Evolutionary conservation across 192 early-diverging fungal genomes (phyloP), one percentile per base, ranked within the genome.

Genomic region (Umbelopsis ramanniana): DNA sequence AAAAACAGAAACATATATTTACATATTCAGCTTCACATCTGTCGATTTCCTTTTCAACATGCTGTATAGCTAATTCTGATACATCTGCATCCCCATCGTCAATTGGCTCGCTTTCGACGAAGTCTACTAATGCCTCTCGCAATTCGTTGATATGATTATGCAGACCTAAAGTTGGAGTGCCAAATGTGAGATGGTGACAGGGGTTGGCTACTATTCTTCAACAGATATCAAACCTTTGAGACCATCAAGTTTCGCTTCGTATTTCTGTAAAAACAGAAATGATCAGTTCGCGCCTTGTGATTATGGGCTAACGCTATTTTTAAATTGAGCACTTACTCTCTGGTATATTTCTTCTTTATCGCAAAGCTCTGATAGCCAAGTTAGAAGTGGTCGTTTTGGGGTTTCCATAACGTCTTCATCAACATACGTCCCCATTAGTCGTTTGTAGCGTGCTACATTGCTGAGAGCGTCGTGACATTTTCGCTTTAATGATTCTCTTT

Each of bases 1-100:
- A 12, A 38, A 19, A 7, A 26, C 23, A 10, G 10, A 24, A 24
- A 29, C 12, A 37, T 3, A 3, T 35, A 26, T 38, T 66, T 66
- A 77, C 70, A 68, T 74, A 79, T 72, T 79, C 77, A 8, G 55
- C 37, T 72, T 74, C 66, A 46, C 70, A 74, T 46, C 69, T 73
- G 48, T 52, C 17, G 26, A 74, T 68, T 74, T 74, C 77, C 52
- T 79, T 69, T 35, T 79, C 73, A 50, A 79, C 35, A 5, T 66
- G 53, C 35, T 46, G 53, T 2, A 79, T 38, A 14, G 73, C 67
- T 19, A 63, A 46, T 24, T 66, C 29, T 11, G 77, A 79, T 11
- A 79, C 77, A 26, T 79, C 70, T 6, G 74, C 48, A 14, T 70
- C 60, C 7, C 50, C 53, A 2, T 68, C n/a, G 9, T 23, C 52